phyloP scores from a whole-genome alignment of 345 rosid genomes.

The Populus alba region DNA sequence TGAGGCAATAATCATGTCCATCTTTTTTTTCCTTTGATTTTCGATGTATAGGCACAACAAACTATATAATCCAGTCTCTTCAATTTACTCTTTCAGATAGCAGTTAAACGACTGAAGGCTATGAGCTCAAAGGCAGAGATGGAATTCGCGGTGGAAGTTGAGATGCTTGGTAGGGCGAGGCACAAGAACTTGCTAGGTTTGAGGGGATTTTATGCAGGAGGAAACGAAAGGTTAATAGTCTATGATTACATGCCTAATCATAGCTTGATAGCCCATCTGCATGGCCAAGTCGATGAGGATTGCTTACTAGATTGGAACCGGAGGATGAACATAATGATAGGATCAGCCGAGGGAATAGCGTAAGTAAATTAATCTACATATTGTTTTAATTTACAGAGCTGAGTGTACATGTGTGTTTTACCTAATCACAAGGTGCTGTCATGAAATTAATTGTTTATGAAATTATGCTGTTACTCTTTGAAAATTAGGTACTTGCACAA shows the following conservation, averaged over 20 bases:
- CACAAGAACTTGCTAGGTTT: constrained; percentile 59
- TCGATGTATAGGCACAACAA: neutral
- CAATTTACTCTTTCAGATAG: constrained; percentile 36
- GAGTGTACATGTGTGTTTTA: too few species aligned
- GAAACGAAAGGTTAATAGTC: constrained; percentile 63
- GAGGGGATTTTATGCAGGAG: constrained; percentile 65
- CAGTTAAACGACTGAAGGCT: constrained; percentile 64
- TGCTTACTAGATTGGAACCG: constrained; percentile 60
- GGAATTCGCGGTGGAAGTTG: constrained; percentile 74
- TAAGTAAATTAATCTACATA: constrained; percentile 21
- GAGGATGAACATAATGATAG: constrained; percentile 48
- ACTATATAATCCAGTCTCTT: neutral
- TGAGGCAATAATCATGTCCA: constrained; percentile 38
- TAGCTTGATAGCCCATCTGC: constrained; percentile 59
- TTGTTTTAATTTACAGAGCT: neutral
- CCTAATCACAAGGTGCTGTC: too few species aligned
- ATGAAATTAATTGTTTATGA: neutral
- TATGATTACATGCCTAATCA: constrained; percentile 75
- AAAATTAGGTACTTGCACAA: constrained; percentile 58
- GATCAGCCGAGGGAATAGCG: constrained; percentile 68
- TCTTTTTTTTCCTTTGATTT: neutral
- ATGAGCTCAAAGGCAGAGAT: constrained; percentile 67
- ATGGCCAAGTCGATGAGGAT: constrained; percentile 56
- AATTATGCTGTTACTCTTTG: neutral
- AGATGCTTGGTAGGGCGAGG: constrained; percentile 68